Conservation (phyloP, 495 filamentous ascomycete species). For the Penicillium egyptiacum region DNA sequence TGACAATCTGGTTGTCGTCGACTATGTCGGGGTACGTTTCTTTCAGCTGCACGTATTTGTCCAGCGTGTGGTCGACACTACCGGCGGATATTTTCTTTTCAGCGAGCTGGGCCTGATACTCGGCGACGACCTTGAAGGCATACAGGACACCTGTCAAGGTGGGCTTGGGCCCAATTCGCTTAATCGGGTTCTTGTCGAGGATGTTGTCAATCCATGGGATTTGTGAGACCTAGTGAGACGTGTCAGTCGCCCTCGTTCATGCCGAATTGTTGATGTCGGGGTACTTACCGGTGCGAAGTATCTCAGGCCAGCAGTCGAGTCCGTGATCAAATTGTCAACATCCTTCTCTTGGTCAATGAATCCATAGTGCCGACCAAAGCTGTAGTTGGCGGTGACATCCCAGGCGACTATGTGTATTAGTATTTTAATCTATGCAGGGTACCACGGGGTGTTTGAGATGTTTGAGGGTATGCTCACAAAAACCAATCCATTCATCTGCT, state of each 20-base stretch:
- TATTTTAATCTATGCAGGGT: neutral
- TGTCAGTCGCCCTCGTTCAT: neutral
- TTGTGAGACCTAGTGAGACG: constrained; percentile 37
- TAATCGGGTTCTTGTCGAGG: constrained; percentile 49
- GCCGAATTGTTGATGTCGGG: neutral
- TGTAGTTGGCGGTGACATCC: constrained; percentile 44
- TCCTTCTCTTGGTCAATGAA: constrained; percentile 44
- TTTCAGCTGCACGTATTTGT: constrained; percentile 28
- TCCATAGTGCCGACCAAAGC: constrained; percentile 41
- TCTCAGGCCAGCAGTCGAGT: constrained; percentile 21
- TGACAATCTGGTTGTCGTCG: constrained; percentile 25
- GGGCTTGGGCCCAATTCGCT: constrained; percentile 26
- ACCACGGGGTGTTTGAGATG: neutral
- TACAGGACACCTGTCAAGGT: constrained; percentile 25
- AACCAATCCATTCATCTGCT: constrained; percentile 44
- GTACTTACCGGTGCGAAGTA: constrained; percentile 25
- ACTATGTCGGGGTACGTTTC: constrained; percentile 23
- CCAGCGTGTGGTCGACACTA: constrained; percentile 20
- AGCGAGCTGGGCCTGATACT: constrained; percentile 23
- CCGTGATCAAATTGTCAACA: constrained; percentile 32
- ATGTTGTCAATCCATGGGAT: constrained; percentile 48
- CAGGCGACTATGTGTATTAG: constrained; percentile 35
- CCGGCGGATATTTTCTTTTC: constrained; percentile 13
- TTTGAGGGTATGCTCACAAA: constrained; percentile 24
- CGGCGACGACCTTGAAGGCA: constrained; percentile 25